phyloP scores from a whole-genome alignment of 345 rosid genomes.

The Stellera chamaejasme region DNA sequence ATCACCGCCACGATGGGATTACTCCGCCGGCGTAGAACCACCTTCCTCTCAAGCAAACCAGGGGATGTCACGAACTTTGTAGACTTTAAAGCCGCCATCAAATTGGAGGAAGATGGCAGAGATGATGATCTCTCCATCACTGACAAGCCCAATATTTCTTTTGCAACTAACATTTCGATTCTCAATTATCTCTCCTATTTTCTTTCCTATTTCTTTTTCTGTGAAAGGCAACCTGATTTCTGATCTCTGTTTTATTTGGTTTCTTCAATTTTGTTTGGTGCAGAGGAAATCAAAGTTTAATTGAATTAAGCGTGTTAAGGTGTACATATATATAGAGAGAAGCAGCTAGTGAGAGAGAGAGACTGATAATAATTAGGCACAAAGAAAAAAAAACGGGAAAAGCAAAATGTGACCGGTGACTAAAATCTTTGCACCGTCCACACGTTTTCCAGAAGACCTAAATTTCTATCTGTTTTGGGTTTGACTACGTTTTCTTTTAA shows the following conservation, averaged over 20 bases:
- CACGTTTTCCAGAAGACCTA: conserved; percentile 52
- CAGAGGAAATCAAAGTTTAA: conserved; percentile 3
- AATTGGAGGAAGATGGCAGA: conserved; percentile 21
- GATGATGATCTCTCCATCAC: conserved; percentile 33
- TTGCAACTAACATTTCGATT: conserved; percentile 45
- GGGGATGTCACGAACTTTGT: conserved; percentile 19
- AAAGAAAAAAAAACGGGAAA: too few relatives aligned
- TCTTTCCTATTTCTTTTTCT: too few relatives aligned
- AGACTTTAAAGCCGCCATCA: neutral
- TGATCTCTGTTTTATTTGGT: neutral
- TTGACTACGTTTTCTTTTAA: too few relatives aligned
- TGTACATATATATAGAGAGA: conserved; percentile 1
- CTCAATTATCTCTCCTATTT: neutral
- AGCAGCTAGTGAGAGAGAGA: too few relatives aligned
- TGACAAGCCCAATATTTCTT: conserved; percentile 52
- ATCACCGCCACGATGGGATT: conserved; percentile 34
- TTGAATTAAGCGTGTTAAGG: neutral
- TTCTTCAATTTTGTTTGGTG: neutral
- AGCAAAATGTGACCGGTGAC: neutral
- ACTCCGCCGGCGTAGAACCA: conserved; percentile 11
- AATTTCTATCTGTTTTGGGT: too few relatives aligned
- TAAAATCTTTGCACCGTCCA: conserved; percentile 34
- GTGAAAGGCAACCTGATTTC: too few relatives aligned
- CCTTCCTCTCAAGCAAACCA: conserved; percentile 18
- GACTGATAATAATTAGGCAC: too few relatives aligned